A percentile compares a stretch with the other conserved stretches of the same genome.
These are phyloP conservation scores for Tolypocladium cylindrosporum DNA, from an alignment of 2,329 filamentous ascomycete genomes.

Conservation along the genomic window DNA sequence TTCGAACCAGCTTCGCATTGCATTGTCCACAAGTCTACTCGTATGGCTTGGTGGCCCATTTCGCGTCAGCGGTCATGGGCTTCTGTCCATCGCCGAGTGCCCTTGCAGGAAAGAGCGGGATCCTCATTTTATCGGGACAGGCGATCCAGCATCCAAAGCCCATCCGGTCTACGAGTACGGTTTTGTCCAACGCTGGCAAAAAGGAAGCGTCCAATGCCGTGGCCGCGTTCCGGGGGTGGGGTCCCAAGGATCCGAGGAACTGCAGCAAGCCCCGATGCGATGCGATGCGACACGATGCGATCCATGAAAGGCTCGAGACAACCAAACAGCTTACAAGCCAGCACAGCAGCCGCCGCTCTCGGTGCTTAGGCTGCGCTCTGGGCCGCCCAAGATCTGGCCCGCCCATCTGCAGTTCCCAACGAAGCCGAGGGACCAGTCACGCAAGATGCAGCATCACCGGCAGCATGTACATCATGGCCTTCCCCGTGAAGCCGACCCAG, in stretches of 20 bases:
- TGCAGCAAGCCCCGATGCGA: slow-evolving; percentile 1
- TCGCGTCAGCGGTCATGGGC: neutral
- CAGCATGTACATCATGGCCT: neutral
- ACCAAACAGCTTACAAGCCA: neutral
- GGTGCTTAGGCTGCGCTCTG: neutral
- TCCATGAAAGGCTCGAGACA: neutral
- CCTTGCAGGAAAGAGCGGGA: neutral
- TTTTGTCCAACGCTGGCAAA: neutral
- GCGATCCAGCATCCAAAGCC: neutral
- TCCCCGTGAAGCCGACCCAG: neutral
- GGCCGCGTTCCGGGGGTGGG: neutral
- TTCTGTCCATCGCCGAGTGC: neutral
- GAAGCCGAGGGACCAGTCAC: slow-evolving; percentile 1
- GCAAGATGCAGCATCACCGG: slow-evolving; percentile 5
- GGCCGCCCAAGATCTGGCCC: slow-evolving; percentile 6
- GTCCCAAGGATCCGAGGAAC: slow-evolving; percentile 1
- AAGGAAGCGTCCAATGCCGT: neutral
- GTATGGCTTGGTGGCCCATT: neutral
- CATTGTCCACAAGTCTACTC: neutral
- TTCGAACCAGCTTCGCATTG: slow-evolving; percentile 1
- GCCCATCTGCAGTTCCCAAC: slow-evolving; percentile 2
- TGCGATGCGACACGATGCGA: slow-evolving; percentile 3
- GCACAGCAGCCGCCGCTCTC: neutral
- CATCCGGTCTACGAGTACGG: neutral
- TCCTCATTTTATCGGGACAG: neutral